Percentiles rank a stretch among this genome's conserved stretches.
Conservation (phyloP, 2,329 filamentous ascomycete genomes). For the Pseudocercospora cruenta region DNA sequence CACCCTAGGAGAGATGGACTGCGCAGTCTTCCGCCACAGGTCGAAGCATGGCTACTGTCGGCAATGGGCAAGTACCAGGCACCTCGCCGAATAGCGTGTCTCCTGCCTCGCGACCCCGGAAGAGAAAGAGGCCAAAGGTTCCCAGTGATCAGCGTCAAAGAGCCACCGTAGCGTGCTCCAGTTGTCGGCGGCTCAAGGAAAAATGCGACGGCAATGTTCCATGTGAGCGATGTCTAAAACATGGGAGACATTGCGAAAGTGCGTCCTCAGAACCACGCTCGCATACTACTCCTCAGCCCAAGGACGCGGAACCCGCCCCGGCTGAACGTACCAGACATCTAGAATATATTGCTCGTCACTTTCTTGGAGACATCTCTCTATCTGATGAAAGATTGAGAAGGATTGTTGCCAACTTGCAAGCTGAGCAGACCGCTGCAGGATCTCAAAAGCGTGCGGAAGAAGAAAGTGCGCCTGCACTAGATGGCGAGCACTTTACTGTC, state of each 20-base stretch:
- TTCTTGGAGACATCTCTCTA: slow-evolving; percentile 18
- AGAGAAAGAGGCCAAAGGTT: slow-evolving; percentile 23
- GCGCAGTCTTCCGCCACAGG: slow-evolving; percentile 1
- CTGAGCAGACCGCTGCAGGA: slow-evolving; percentile 5
- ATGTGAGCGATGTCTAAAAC: slow-evolving; percentile 20
- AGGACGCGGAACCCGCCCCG: not conserved
- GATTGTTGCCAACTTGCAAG: slow-evolving; percentile 21
- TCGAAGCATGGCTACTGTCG: not conserved
- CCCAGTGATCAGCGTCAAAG: slow-evolving; percentile 25
- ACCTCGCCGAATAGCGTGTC: not conserved
- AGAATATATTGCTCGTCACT: slow-evolving; percentile 24
- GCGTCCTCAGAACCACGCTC: slow-evolving; percentile 10
- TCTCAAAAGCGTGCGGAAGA: slow-evolving; percentile 17
- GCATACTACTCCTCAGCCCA: not conserved
- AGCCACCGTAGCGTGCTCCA: slow-evolving; percentile 20
- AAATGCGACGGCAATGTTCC: slow-evolving; percentile 26
- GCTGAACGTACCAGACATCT: slow-evolving; percentile 16
- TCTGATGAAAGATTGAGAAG: slow-evolving; percentile 18
- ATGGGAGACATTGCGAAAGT: slow-evolving; percentile 15
- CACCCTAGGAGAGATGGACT: not conserved
- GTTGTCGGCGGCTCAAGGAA: slow-evolving; percentile 25
- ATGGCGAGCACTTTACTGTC: slow-evolving; percentile 26
- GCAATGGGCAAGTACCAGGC: not conserved
- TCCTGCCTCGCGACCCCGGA: slow-evolving; percentile 8
- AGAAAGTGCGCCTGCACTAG: slow-evolving; percentile 42